A percentile compares a stretch with the other conserved stretches of the same genome.
Evolutionary conservation across 2,329 filamentous ascomycete species (phyloP).

Genomic region (Aspergillus ruber): DNA sequence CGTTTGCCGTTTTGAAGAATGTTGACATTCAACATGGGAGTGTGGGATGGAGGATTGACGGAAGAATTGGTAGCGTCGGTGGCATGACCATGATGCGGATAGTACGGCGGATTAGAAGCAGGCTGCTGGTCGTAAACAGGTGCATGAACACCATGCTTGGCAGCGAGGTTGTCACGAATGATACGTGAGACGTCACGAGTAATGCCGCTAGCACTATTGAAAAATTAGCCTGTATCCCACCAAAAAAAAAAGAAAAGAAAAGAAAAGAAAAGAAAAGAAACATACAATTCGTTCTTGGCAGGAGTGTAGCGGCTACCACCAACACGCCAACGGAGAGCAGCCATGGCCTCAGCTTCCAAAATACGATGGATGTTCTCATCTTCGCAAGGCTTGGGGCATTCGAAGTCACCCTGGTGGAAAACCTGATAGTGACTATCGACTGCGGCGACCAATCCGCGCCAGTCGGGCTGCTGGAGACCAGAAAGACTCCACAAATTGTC

Average conservation of each 20-base stretch:
- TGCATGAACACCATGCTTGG: constrained; percentile 14
- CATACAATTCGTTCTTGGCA: constrained; percentile 38
- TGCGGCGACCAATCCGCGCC: constrained; percentile 38
- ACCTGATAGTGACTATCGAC: constrained; percentile 40
- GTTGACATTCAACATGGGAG: constrained; percentile 30
- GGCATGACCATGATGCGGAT: constrained; percentile 5
- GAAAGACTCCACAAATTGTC: constrained; percentile 37
- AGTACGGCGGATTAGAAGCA: constrained; percentile 1
- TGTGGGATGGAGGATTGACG: constrained; percentile 5
- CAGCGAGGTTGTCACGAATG: constrained; percentile 32
- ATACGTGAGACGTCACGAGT: constrained; percentile 36
- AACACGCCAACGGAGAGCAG: constrained; percentile 31
- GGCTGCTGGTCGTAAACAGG: constrained; percentile 5
- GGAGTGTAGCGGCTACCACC: constrained; percentile 22
- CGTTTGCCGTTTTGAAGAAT: constrained; percentile 35
- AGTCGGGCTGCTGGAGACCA: constrained; percentile 36
- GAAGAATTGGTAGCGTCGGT: constrained; percentile 1
- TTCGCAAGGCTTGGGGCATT: constrained; percentile 28
- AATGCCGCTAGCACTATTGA: constrained; percentile 34
- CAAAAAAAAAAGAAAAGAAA: not conserved
- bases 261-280: constrained; percentile 1
- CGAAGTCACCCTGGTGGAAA: constrained; percentile 29
- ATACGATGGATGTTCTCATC: constrained; percentile 31
- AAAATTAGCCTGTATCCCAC: constrained; percentile 13
- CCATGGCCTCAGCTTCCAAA: constrained; percentile 25